phyloP scores from a whole-genome alignment of 1,284 basidiomycete species.

The Wolfiporia cocos region DNA sequence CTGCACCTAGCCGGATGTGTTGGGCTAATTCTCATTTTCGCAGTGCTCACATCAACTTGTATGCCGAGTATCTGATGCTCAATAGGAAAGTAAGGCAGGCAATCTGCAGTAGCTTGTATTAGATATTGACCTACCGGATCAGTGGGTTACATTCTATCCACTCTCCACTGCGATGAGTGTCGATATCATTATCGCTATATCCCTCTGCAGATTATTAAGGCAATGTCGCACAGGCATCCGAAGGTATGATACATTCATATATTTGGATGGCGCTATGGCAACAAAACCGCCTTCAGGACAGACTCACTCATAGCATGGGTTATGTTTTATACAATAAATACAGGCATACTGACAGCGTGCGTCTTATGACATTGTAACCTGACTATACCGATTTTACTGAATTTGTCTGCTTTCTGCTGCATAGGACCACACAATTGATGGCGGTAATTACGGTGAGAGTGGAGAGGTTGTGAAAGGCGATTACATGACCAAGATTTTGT shows the following conservation, averaged over 20 bases:
- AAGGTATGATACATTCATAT: neutral
- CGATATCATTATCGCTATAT: neutral
- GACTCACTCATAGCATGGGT: neutral
- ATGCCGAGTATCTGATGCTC: neutral
- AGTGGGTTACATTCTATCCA: neutral
- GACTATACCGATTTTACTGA: neutral
- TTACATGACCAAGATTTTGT: neutral
- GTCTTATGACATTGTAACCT: neutral
- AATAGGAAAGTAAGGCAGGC: neutral
- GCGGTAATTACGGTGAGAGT: neutral
- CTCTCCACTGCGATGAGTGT: neutral
- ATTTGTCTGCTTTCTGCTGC: neutral
- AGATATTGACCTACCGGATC: neutral
- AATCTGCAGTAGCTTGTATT: neutral
- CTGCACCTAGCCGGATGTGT: too few species aligned
- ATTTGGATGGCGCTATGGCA: too few species aligned
- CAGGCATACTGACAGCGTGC: neutral
- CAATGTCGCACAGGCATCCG: neutral
- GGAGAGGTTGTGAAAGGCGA: neutral
- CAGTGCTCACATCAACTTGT: neutral
- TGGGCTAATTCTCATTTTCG: neutral
- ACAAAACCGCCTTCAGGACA: neutral
- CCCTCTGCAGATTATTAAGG: neutral
- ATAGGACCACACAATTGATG: too few species aligned
- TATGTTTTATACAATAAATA: neutral